These are phyloP conservation scores for Dothidotthia symphoricarpi DNA, from an alignment of 2,329 filamentous ascomycete genomes.

Conservation along the genomic window DNA sequence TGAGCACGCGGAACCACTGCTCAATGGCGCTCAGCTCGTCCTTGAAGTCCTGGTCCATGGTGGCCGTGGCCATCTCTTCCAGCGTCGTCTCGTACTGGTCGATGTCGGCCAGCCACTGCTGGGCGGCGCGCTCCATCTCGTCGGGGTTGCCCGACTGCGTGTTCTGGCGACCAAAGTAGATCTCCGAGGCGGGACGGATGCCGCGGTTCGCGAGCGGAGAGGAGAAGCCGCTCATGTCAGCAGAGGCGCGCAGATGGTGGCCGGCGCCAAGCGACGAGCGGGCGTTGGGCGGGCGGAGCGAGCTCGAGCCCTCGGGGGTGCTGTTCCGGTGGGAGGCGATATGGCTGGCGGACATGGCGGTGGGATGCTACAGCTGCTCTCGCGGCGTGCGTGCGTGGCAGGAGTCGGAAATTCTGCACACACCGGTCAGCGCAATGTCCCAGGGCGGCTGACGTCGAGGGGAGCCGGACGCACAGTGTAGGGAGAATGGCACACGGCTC, in stretches of 20 bases:
- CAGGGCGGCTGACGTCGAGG: not conserved
- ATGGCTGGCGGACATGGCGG: conserved; percentile 49
- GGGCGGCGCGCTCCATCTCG: conserved; percentile 90
- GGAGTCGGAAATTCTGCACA: conserved; percentile 6
- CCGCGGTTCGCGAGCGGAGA: conserved; percentile 69
- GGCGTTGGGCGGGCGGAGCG: conserved; percentile 78
- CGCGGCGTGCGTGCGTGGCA: not conserved
- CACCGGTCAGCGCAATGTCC: conserved; percentile 3
- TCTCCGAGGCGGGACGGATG: conserved; percentile 92
- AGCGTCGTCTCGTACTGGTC: conserved; percentile 98
- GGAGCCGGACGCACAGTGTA: conserved; percentile 8
- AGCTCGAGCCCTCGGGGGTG: conserved; percentile 85
- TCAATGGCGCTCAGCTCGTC: conserved; percentile 98
- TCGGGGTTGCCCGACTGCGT: conserved; percentile 67
- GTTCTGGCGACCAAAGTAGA: conserved; percentile 77
- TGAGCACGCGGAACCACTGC: conserved; percentile 98
- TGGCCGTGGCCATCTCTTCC: conserved; percentile 98
- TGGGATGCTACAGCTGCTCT: conserved; percentile 4
- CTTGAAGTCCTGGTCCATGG: conserved; percentile 99
- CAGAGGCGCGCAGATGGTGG: conserved; percentile 88
- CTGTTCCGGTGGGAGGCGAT: conserved; percentile 80
- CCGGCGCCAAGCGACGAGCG: conserved; percentile 71
- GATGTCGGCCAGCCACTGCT: conserved; percentile 98
- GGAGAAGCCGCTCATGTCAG: conserved; percentile 86
- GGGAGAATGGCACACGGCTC: conserved; percentile 2